These are phyloP conservation scores for Flagelloscypha sp. DNA, from an alignment of 768 basidiomycete genomes.

Conservation along the genomic window DNA sequence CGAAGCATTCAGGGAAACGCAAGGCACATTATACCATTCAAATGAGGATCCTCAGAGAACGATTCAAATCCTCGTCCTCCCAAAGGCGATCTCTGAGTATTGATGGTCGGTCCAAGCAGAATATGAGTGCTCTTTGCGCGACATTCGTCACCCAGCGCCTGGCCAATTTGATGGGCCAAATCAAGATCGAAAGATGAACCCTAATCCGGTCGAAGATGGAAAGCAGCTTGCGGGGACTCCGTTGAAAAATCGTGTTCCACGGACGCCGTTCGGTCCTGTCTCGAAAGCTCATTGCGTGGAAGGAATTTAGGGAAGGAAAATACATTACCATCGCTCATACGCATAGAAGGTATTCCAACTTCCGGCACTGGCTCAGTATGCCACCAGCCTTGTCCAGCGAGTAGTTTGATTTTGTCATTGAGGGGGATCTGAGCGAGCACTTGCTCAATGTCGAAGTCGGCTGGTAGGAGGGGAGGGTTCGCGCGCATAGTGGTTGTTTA, in stretches of 20 bases:
- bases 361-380: conserved; percentile 34
- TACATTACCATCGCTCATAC: conserved; percentile 39
- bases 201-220: conserved; percentile 47
- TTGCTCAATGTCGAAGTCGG: conserved; percentile 26
- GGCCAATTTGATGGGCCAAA: conserved; percentile 37
- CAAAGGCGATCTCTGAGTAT: conserved; percentile 53
- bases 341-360: conserved; percentile 30
- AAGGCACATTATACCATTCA: no score
- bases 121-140: conserved; percentile 42
- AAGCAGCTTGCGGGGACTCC: conserved; percentile 50
- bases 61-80: conserved; percentile 55
- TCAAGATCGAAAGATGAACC: conserved; percentile 49
- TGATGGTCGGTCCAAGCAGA: conserved; percentile 56
- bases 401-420: conserved; percentile 35
- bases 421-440: conserved; percentile 28
- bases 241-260: conserved; percentile 45
- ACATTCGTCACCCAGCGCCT: conserved; percentile 45
- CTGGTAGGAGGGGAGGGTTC: not conserved
- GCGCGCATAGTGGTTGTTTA: not conserved
- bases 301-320: not conserved
- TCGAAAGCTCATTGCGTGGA: not conserved
- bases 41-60: conserved; percentile 53
- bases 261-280: conserved; percentile 39
- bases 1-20: no score
- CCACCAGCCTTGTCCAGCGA: conserved; percentile 43